These are phyloP conservation scores for Blastomyces emzantsi DNA, from an alignment of 2,329 filamentous ascomycete species.

Conservation along the genomic window DNA sequence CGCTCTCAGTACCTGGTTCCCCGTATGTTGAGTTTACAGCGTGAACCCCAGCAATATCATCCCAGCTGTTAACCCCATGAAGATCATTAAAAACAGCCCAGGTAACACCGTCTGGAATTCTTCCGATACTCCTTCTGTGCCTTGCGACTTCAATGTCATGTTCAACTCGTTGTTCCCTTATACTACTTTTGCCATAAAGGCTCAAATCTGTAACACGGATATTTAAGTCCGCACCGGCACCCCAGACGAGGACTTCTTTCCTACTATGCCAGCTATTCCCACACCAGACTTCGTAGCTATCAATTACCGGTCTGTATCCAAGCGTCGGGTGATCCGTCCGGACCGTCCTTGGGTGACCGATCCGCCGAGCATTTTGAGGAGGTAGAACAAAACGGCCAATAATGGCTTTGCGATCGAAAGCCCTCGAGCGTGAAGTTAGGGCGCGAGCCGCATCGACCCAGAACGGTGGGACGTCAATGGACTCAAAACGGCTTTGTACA, in stretches of 20 bases:
- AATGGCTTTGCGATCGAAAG: conserved; percentile 49
- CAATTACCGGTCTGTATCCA: conserved; percentile 51
- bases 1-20: conserved; percentile 25
- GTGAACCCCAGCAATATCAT: conserved; percentile 52
- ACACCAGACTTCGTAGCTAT: conserved; percentile 48
- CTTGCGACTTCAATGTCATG: neutral
- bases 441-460: conserved; percentile 46
- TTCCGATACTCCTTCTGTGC: conserved; percentile 15
- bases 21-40: conserved; percentile 40
- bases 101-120: conserved; percentile 22
- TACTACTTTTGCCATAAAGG: conserved; percentile 13
- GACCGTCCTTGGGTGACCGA: conserved; percentile 29
- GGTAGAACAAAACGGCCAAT: conserved; percentile 46
- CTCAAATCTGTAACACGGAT: conserved; percentile 42
- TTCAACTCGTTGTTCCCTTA: neutral
- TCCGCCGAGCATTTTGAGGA: conserved; percentile 33
- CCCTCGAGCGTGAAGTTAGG: conserved; percentile 48
- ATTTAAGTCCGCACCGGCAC: conserved; percentile 50
- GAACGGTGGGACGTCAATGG: conserved; percentile 33
- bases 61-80: conserved; percentile 43
- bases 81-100: conserved; percentile 48
- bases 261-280: conserved; percentile 40
- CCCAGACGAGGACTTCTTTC: conserved; percentile 51
- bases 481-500: conserved; percentile 41
- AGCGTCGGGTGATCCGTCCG: conserved; percentile 43